Conservation (phyloP, 2,329 filamentous ascomycete species). For the Trichoderma cornu-damae region DNA sequence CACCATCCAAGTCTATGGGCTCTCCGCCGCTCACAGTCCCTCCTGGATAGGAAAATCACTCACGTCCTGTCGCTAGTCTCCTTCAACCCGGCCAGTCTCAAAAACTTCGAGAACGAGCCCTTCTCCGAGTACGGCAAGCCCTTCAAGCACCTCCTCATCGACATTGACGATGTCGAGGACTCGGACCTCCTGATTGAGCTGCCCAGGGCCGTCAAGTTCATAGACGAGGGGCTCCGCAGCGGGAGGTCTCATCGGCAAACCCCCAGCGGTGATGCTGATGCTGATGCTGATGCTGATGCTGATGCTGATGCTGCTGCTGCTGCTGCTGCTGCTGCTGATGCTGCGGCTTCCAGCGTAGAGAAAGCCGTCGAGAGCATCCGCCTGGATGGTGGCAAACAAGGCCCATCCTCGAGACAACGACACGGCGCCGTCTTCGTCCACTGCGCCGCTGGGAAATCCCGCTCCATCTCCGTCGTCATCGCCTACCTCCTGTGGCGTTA, state of each 20-base stretch:
- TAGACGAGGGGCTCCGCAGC: constrained; percentile 62
- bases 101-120: constrained; percentile 46
- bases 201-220: constrained; percentile 72
- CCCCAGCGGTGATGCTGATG: not conserved
- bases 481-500: constrained; percentile 77
- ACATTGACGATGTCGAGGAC: constrained; percentile 87
- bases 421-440: constrained; percentile 50
- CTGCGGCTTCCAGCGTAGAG: constrained; percentile 10
- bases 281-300: no score
- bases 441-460: constrained; percentile 94
- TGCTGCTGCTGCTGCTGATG: no score
- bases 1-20: constrained; percentile 69
- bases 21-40: constrained; percentile 63
- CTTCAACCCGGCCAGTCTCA: constrained; percentile 39
- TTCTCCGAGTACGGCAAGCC: constrained; percentile 48
- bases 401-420: not conserved
- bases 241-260: constrained; percentile 12
- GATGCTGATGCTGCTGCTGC: no score
- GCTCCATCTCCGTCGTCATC: constrained; percentile 76
- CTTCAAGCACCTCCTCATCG: constrained; percentile 70
- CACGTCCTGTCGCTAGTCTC: constrained; percentile 83
- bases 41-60: constrained; percentile 72
- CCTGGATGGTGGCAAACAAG: not conserved
- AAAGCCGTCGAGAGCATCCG: constrained; percentile 13
- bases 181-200: constrained; percentile 81